These are phyloP conservation scores for Boletus subparvulus DNA, from an alignment of 768 basidiomycete species.

Conservation along the genomic window DNA sequence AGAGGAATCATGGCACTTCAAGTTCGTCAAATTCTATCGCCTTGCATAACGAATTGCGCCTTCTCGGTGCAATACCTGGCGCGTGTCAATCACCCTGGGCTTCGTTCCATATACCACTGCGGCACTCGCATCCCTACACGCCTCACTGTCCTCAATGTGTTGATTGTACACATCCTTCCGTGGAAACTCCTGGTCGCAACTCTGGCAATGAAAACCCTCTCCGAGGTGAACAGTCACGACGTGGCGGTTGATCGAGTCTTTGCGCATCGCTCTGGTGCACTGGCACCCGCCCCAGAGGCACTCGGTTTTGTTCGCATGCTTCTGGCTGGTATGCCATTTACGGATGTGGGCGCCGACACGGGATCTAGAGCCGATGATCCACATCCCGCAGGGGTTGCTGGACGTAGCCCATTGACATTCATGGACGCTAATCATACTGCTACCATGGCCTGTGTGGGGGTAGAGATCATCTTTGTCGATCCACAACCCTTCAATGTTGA, in stretches of 20 bases:
- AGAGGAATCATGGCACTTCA: background rate
- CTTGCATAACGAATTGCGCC: background rate
- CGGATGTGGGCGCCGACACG: slow-evolving; percentile 5
- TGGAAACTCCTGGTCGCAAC: slow-evolving; percentile 1
- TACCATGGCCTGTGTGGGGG: no score
- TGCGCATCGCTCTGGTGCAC: background rate
- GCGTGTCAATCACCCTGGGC: background rate
- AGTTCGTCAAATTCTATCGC: background rate
- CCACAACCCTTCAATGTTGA: background rate
- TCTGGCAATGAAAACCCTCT: slow-evolving; percentile 5
- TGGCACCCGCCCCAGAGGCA: slow-evolving; percentile 10
- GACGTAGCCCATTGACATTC: no score
- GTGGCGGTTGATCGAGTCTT: slow-evolving; percentile 9
- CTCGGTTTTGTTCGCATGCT: background rate
- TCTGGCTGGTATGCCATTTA: slow-evolving; percentile 2
- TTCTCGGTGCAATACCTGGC: background rate
- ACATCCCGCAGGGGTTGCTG: no score
- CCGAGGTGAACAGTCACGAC: slow-evolving; percentile 5
- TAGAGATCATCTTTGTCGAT: no score
- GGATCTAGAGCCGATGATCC: slow-evolving; percentile 7
- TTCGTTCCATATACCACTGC: background rate
- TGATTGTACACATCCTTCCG: slow-evolving; percentile 8
- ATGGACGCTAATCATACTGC: no score
- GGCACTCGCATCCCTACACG: background rate
- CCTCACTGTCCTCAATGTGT: background rate